Evolutionary conservation across 2,329 filamentous ascomycete genomes (phyloP).

Genomic region (Penicillium sp.): DNA sequence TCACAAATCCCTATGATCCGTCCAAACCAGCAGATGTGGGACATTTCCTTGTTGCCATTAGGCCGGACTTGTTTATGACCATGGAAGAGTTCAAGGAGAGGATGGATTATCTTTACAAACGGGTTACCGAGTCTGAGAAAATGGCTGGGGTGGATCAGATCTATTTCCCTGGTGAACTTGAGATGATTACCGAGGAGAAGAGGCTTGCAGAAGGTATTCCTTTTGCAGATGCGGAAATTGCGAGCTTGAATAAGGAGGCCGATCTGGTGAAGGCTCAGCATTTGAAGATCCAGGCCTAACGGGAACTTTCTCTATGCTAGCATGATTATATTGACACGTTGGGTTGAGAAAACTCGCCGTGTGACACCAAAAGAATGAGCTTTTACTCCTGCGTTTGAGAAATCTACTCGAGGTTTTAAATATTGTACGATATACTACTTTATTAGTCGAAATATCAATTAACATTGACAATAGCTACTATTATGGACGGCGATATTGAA

Average conservation of each 20-base stretch:
- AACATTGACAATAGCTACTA: background rate
- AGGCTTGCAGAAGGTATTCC: conserved; percentile 32
- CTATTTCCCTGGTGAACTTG: conserved; percentile 63
- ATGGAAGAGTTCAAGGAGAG: conserved; percentile 68
- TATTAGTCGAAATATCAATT: background rate
- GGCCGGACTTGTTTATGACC: conserved; percentile 74
- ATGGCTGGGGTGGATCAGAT: conserved; percentile 60
- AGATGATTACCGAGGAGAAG: conserved; percentile 53
- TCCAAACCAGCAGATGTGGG: conserved; percentile 71
- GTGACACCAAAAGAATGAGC: too few species aligned
- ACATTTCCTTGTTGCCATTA: conserved; percentile 72
- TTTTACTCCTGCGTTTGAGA: too few species aligned
- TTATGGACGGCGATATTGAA: background rate
- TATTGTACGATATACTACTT: too few species aligned
- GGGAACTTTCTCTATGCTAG: too few species aligned
- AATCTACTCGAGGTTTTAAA: too few species aligned
- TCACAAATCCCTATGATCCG: conserved; percentile 76
- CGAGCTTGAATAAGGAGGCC: conserved; percentile 26
- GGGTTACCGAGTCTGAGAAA: conserved; percentile 58
- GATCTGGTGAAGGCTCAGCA: conserved; percentile 21
- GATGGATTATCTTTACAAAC: conserved; percentile 62
- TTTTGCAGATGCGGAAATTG: conserved; percentile 25
- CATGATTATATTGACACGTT: too few species aligned
- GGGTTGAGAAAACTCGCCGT: too few species aligned
- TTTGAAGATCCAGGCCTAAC: conserved; percentile 13